Percentiles rank a stretch among this genome's conserved stretches.
These are phyloP conservation scores for Solidago caesia DNA, from an alignment of 129 eudicot genomes.

Conservation along the genomic window DNA sequence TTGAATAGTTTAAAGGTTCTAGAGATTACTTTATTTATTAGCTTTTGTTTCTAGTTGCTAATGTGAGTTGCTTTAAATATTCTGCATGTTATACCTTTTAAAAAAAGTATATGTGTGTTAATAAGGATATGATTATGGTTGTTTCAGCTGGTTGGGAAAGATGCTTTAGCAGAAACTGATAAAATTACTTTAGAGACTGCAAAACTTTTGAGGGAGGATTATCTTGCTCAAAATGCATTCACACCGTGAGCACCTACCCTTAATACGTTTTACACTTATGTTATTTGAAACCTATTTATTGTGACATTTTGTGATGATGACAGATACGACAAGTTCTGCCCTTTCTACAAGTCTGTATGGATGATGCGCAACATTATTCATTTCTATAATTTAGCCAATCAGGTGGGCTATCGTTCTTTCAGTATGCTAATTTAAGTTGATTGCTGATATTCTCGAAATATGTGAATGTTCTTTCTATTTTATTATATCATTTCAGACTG, in stretches of 20 bases:
- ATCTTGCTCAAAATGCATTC: slow-evolving; percentile 99
- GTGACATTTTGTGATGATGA: slow-evolving; percentile 18
- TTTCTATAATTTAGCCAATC: slow-evolving; percentile 95
- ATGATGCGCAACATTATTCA: slow-evolving; percentile 99
- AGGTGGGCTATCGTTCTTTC: slow-evolving; percentile 42
- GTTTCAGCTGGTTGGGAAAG: slow-evolving; percentile 91
- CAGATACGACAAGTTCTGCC: slow-evolving; percentile 94
- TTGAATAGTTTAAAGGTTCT: not conserved
- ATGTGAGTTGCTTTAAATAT: too few species aligned
- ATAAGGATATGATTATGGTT: slow-evolving; percentile 23
- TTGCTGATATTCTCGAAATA: not conserved
- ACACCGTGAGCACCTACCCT: slow-evolving; percentile 62
- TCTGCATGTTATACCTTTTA: too few species aligned
- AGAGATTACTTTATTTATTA: too few species aligned
- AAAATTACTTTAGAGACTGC: slow-evolving; percentile 97
- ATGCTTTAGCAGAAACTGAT: slow-evolving; percentile 95
- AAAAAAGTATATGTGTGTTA: too few species aligned
- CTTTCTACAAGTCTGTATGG: slow-evolving; percentile 98
- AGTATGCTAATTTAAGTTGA: not conserved
- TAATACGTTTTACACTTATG: not conserved
- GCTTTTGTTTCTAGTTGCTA: too few species aligned
- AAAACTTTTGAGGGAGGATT: slow-evolving; percentile 98
- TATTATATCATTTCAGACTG: too few species aligned
- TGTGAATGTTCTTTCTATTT: not conserved
- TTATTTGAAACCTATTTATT: not conserved